Evolutionary conservation across 2,329 filamentous ascomycete genomes (phyloP), one percentile per base, ranked within the genome.

Genomic region (Onygenales sp.): DNA sequence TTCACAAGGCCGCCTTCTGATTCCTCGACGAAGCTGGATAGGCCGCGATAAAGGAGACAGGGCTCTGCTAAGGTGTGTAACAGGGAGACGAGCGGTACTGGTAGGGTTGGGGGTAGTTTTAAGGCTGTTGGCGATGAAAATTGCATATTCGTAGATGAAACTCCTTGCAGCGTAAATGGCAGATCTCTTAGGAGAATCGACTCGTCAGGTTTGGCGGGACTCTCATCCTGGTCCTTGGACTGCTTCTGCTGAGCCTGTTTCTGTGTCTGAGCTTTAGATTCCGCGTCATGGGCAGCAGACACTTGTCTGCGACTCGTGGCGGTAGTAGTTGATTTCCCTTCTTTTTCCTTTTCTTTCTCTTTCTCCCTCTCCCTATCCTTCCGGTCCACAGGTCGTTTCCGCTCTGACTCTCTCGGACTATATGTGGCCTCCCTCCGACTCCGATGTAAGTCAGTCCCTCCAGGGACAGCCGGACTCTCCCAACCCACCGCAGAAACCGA

Each of bases 31-130:
- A 95, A 98, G 3, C 79, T 77, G 11, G 89, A 82, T 1, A 98
- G 78, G 1, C 82, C 82, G 55, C 85, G 83, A 66, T 96, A 98
- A 7, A 98, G 76, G n/a, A 98, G 76, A 4, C 92, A 94, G 6
- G 93, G 93, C 65, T 98, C 93, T 2, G 93, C 90, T 17, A 98
- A 75, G 0, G 87, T 88, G 63, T 98, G 89, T 2, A 98, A 76
- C 8, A 98, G 78, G 13, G 90, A 91, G 11, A 97, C 77, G 8
- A 97, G 77, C 2, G 93, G 92, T 5, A 91, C 76, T 1, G 93
- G 90, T 5, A 98, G 77, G 0, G 84, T 88, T 0, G 83, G 63
- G 0, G 93, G 94, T 31, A 98, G 74, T 63, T 83, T 87, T 51
- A 97, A 73, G 2, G 80, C 82, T 21, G 83, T 81, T 27, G 82